Evolutionary conservation across 805 yeast species (phyloP).

Genomic region (Pichia scutulata): DNA sequence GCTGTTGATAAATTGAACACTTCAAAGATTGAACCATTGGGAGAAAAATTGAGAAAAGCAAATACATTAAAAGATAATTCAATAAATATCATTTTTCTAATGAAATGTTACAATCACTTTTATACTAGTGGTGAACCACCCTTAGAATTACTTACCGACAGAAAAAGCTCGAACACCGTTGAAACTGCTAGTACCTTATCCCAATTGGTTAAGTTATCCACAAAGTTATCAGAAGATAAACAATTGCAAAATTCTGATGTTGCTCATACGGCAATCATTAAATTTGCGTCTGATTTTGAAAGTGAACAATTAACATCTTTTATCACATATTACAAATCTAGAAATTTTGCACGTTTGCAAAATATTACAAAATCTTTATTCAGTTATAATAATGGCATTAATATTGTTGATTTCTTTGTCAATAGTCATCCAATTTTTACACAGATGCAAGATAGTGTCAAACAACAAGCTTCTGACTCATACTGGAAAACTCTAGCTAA

Average conservation of each 20-base stretch:
- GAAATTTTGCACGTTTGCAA: constrained; percentile 63
- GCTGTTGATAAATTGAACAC: constrained; percentile 47
- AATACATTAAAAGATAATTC: constrained; percentile 71
- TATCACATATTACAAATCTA: constrained; percentile 62
- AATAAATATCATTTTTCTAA: constrained; percentile 59
- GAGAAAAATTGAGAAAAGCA: constrained; percentile 57
- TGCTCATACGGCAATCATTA: constrained; percentile 44
- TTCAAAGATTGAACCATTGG: constrained; percentile 57
- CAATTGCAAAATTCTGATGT: constrained; percentile 31
- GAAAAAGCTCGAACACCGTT: constrained; percentile 12
- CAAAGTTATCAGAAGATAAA: constrained; percentile 52
- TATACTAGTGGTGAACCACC: constrained; percentile 46
- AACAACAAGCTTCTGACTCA: constrained; percentile 16
- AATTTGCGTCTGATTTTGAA: constrained; percentile 74
- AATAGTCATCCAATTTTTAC: constrained; percentile 68
- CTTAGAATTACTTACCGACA: constrained; percentile 45
- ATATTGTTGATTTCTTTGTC: constrained; percentile 75
- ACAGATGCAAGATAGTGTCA: constrained; percentile 30
- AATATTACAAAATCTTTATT: constrained; percentile 67
- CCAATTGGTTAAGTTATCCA: constrained; percentile 56
- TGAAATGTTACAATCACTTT: constrained; percentile 72
- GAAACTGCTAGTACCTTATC: constrained; percentile 65
- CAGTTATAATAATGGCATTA: constrained; percentile 77
- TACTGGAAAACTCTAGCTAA: constrained; percentile 56
- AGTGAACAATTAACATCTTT: constrained; percentile 59